Percentiles rank a stretch among this genome's conserved stretches.
Evolutionary conservation across 345 rosid genomes (phyloP).

Genomic region (Linum trigynum): DNA sequence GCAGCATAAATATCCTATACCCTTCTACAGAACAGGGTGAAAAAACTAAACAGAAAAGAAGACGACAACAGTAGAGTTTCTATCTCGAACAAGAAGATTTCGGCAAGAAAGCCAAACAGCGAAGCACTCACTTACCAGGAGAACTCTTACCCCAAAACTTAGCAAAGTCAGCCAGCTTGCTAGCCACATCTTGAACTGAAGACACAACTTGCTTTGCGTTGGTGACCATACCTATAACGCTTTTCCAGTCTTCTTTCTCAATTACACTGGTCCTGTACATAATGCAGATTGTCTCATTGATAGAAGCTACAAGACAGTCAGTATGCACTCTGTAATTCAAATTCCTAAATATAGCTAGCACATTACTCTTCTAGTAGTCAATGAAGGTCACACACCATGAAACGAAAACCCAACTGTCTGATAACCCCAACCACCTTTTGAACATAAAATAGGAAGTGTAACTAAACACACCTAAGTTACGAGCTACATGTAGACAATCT

Average conservation of each 20-base stretch:
- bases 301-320: neutral
- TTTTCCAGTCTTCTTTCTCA: slow-evolving; percentile 82
- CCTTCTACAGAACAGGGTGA: neutral
- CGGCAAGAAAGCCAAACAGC: neutral
- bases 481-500: neutral
- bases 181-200: slow-evolving; percentile 78
- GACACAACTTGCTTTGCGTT: slow-evolving; percentile 79
- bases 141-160: slow-evolving; percentile 40
- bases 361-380: no score
- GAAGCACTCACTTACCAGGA: slow-evolving; percentile 32
- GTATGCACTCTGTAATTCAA: neutral
- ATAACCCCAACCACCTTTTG: no score
- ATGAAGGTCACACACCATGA: no score
- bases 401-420: no score
- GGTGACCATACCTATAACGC: slow-evolving; percentile 53
- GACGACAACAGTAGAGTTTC: neutral
- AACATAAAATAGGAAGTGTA: no score
- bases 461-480: neutral
- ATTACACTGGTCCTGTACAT: slow-evolving; percentile 63
- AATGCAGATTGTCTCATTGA: neutral
- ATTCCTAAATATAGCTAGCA: neutral
- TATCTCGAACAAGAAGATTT: slow-evolving; percentile 1
- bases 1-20: no score
- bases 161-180: slow-evolving; percentile 76
- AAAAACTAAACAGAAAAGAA: neutral